A percentile compares a stretch with the other conserved stretches of the same genome.
These are phyloP conservation scores for Aeminium ludgeri DNA, from an alignment of 495 filamentous ascomycete species.

Conservation along the genomic window DNA sequence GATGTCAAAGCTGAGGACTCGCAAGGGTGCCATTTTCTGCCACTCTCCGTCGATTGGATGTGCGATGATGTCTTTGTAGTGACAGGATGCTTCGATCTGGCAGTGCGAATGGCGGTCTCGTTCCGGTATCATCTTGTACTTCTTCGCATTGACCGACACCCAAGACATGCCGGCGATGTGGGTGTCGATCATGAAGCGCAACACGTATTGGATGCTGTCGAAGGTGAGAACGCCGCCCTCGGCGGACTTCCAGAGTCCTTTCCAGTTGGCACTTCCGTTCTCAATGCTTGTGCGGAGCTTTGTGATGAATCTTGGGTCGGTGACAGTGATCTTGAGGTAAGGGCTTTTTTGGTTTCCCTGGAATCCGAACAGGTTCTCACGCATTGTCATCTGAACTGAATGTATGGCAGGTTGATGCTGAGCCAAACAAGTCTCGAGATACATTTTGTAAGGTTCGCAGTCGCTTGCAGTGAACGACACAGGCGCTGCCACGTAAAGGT, in stretches of 20 bases:
- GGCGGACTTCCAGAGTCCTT: constrained; percentile 62
- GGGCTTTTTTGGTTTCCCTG: constrained; percentile 82
- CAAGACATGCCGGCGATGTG: constrained; percentile 92
- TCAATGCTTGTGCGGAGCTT: constrained; percentile 58
- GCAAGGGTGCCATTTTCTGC: constrained; percentile 93
- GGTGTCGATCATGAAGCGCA: constrained; percentile 95
- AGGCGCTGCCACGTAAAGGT: constrained; percentile 85
- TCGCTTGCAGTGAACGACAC: constrained; percentile 60
- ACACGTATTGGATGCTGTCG: constrained; percentile 85
- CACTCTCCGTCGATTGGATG: constrained; percentile 87
- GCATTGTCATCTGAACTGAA: constrained; percentile 58
- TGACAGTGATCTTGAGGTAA: constrained; percentile 84
- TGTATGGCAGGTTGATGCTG: constrained; percentile 47
- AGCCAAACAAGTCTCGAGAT: constrained; percentile 56
- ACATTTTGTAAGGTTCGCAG: constrained; percentile 56
- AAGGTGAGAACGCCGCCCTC: constrained; percentile 65
- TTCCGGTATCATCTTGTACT: constrained; percentile 48
- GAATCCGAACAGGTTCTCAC: constrained; percentile 83
- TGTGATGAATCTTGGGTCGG: constrained; percentile 64
- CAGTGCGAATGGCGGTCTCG: constrained; percentile 66
- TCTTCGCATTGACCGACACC: constrained; percentile 66
- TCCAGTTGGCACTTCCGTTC: constrained; percentile 65
- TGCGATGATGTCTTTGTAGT: constrained; percentile 68
- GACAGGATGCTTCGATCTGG: constrained; percentile 78
- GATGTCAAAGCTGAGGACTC: constrained; percentile 93